A percentile compares a stretch with the other conserved stretches of the same genome.
These are phyloP conservation scores for Hypoxylon lenormandii DNA, from an alignment of 495 filamentous ascomycete genomes.

Conservation along the genomic window DNA sequence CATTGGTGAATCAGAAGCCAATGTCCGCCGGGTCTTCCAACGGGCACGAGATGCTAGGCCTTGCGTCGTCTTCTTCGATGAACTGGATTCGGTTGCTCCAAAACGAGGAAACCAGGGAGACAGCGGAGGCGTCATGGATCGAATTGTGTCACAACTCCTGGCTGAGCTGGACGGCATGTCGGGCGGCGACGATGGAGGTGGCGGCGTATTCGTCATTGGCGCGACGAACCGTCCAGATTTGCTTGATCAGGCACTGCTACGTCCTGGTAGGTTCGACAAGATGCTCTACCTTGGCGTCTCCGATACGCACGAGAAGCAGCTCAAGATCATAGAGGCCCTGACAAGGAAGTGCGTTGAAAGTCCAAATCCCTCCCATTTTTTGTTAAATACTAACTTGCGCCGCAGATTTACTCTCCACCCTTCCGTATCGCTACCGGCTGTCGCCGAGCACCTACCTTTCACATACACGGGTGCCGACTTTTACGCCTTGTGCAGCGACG, in stretches of 20 bases:
- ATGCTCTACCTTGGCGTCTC: constrained; percentile 97
- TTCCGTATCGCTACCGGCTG: constrained; percentile 74
- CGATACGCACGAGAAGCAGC: constrained; percentile 96
- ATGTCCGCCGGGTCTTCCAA: constrained; percentile 95
- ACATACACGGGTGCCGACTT: constrained; percentile 98
- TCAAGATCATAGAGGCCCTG: constrained; percentile 91
- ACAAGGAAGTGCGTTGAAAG: constrained; percentile 79
- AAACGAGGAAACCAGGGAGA: constrained; percentile 98
- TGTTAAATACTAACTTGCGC: constrained; percentile 31
- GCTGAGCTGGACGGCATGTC: constrained; percentile 98
- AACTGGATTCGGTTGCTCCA: constrained; percentile 94
- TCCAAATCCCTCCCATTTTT: not conserved
- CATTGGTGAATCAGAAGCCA: constrained; percentile 98
- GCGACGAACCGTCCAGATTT: constrained; percentile 96
- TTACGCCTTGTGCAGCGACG: constrained; percentile 95
- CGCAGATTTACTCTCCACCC: constrained; percentile 82
- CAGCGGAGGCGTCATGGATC: constrained; percentile 98
- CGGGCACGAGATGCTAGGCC: constrained; percentile 92
- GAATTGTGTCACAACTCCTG: constrained; percentile 94
- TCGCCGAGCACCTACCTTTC: constrained; percentile 85
- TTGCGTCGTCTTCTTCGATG: constrained; percentile 98
- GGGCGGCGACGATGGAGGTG: constrained; percentile 80
- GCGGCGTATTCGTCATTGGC: constrained; percentile 96
- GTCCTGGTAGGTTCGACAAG: constrained; percentile 96
- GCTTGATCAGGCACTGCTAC: constrained; percentile 87